Base-by-base conservation (phyloP, 2,329 filamentous ascomycete species). In the Hymenoscyphus repandus region DNA sequence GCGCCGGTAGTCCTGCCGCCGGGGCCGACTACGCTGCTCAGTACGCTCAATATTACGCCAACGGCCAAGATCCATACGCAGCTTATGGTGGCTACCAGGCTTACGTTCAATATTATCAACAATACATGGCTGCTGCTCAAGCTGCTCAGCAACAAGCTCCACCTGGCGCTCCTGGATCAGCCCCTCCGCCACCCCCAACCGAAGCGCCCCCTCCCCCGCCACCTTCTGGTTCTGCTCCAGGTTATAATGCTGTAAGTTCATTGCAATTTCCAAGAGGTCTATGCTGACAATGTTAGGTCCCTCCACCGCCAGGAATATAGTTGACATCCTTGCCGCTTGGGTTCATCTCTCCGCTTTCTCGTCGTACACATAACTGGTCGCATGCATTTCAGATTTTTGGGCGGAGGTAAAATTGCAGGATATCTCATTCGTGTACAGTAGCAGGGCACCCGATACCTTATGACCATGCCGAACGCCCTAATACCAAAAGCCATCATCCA, bases 21-120 rank as follows among this genome's bases (percentile, higher is more conserved):
- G 64, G 61, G 38, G 69, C 73, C 33, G 87, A 95, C 62, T 93
- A 93, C 67, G 82, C 82, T 47, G 82, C 86, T 15, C 87, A 92
- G 64, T 95, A 95, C 67, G 85, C 88, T 2, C 86, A 90, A 66
- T 93, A 95, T 68, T 92, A 91, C 55, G 77, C 76, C 56, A 47
- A 50, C 36, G 75, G 76, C 49, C 32, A 79, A 56, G 90, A 96
- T 64, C 92, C 91, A 0, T 96, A 96, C 67, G 90, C 90, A 38
- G 83, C 88, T 7, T 96, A 93, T 61, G 92, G 92, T 55, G 92
- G 92, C 49, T 96, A 93, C 69, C 80, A 85, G 60, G 87, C 86
- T 39, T 85, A 85, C 59, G 73, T 79, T 57, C 84, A 87, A 60
- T 85, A 87, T 69, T 90, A 90, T 61, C 83, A 88, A 64, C 83